Evolutionary conservation across 345 rosid genomes (phyloP).

Genomic region (Microthlaspi erraticum): DNA sequence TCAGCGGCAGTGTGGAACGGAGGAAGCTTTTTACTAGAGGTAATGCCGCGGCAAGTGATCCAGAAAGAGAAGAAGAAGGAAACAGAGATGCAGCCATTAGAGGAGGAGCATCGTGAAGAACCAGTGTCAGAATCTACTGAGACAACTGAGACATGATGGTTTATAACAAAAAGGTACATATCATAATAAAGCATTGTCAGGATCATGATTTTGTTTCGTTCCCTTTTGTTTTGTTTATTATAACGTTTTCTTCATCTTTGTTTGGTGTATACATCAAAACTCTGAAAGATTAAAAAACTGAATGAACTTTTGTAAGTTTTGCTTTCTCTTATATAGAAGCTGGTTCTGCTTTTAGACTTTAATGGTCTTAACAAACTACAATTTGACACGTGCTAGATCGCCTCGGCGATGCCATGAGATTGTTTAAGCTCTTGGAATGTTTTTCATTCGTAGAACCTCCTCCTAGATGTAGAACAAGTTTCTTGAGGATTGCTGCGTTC

Average conservation of each 20-base stretch:
- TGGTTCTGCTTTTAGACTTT: background rate
- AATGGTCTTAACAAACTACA: too few species aligned
- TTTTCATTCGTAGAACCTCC: background rate
- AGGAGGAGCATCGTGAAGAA: slow-evolving; percentile 40
- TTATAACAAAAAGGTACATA: background rate
- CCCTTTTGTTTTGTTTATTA: background rate
- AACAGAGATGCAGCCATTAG: slow-evolving; percentile 48
- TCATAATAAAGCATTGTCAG: slow-evolving; percentile 3
- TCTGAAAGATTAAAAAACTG: slow-evolving; percentile 6
- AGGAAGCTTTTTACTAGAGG: slow-evolving; percentile 87
- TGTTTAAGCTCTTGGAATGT: too few species aligned
- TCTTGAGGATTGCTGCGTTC: slow-evolving; percentile 12
- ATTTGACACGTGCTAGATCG: too few species aligned
- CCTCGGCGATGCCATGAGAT: too few species aligned
- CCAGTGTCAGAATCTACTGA: slow-evolving; percentile 5
- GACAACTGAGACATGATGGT: slow-evolving; percentile 36
- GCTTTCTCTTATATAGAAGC: background rate
- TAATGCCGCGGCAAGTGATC: slow-evolving; percentile 88
- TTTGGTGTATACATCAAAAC: slow-evolving; percentile 2
- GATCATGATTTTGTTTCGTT: slow-evolving; percentile 17
- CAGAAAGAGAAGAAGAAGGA: slow-evolving; percentile 80
- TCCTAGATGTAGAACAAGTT: too few species aligned
- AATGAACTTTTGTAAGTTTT: slow-evolving; percentile 22
- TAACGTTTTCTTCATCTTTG: slow-evolving; percentile 14
- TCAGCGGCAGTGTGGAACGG: slow-evolving; percentile 95